Evolutionary conservation across 2,329 filamentous ascomycete species (phyloP).

Genomic region (Neonectria magnoliae): DNA sequence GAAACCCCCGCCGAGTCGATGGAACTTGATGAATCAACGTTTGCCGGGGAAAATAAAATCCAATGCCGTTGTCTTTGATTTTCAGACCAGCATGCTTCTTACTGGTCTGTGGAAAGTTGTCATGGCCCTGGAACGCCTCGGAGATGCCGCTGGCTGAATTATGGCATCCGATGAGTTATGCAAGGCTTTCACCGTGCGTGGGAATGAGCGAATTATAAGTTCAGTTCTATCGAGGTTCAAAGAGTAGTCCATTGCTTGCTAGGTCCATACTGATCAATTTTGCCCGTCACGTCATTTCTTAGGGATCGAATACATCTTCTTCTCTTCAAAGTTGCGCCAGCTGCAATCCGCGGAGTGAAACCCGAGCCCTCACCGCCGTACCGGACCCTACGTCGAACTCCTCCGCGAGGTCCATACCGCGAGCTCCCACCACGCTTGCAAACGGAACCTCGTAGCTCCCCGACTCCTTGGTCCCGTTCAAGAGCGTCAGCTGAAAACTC

Average conservation of each 20-base stretch:
- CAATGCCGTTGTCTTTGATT: too few species aligned
- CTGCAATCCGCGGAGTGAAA: conserved; percentile 33
- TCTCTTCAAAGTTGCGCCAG: conserved; percentile 24
- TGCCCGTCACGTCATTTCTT: background rate
- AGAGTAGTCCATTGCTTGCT: conserved; percentile 23
- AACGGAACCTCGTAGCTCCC: conserved; percentile 35
- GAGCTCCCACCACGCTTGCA: conserved; percentile 13
- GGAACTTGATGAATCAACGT: too few species aligned
- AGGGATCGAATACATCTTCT: background rate
- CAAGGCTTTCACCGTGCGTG: too few species aligned
- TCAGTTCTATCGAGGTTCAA: background rate
- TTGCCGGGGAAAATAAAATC: too few species aligned
- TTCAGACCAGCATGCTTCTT: too few species aligned
- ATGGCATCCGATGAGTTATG: too few species aligned
- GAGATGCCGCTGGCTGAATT: too few species aligned
- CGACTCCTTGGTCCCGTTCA: conserved; percentile 28
- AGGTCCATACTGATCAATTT: conserved; percentile 13
- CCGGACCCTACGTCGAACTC: conserved; percentile 38
- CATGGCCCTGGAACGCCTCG: too few species aligned
- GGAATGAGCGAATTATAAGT: too few species aligned
- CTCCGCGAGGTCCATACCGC: conserved; percentile 26
- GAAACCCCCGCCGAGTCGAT: too few species aligned
- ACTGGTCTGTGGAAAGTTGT: too few species aligned
- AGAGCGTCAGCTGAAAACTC: conserved; percentile 30
- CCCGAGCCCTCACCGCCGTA: conserved; percentile 28